Conservation (phyloP, 2,329 filamentous ascomycete genomes). For the Verticillium nonalfalfae region DNA sequence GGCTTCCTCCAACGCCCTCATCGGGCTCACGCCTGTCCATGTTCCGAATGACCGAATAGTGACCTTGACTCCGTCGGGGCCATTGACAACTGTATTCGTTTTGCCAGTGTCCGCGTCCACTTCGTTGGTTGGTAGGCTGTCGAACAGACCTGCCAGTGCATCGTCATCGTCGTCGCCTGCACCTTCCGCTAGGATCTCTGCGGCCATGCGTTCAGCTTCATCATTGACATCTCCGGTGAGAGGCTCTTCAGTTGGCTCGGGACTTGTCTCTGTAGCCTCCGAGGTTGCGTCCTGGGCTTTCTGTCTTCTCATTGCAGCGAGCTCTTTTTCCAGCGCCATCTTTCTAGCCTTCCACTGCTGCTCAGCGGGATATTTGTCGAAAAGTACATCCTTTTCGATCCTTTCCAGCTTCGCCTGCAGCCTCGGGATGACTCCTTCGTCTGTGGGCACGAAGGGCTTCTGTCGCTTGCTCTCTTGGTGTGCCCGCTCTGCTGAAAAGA, state of each 20-base stretch:
- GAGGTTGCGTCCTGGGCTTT: constrained; percentile 24
- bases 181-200: constrained; percentile 50
- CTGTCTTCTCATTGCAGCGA: constrained; percentile 41
- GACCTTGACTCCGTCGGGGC: constrained; percentile 46
- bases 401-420: constrained; percentile 67
- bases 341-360: constrained; percentile 56
- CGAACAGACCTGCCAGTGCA: constrained; percentile 49
- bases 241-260: not conserved
- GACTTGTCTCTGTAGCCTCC: constrained; percentile 4
- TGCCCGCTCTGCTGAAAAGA: constrained; percentile 53
- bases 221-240: constrained; percentile 39
- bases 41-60: constrained; percentile 79
- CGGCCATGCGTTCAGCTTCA: constrained; percentile 53
- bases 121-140: constrained; percentile 53
- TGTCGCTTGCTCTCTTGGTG: constrained; percentile 35
- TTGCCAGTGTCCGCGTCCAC: constrained; percentile 53
- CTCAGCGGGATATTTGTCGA: constrained; percentile 61
- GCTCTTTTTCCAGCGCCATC: constrained; percentile 56
- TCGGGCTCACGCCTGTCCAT: constrained; percentile 69
- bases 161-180: constrained; percentile 50
- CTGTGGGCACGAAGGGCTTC: constrained; percentile 26
- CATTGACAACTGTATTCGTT: constrained; percentile 47
- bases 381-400: constrained; percentile 73
- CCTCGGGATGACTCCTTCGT: constrained; percentile 54
- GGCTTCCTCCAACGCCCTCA: constrained; percentile 76